Base-by-base conservation (phyloP, 257 asterid species). In the Nicotiana noctiflora region DNA sequence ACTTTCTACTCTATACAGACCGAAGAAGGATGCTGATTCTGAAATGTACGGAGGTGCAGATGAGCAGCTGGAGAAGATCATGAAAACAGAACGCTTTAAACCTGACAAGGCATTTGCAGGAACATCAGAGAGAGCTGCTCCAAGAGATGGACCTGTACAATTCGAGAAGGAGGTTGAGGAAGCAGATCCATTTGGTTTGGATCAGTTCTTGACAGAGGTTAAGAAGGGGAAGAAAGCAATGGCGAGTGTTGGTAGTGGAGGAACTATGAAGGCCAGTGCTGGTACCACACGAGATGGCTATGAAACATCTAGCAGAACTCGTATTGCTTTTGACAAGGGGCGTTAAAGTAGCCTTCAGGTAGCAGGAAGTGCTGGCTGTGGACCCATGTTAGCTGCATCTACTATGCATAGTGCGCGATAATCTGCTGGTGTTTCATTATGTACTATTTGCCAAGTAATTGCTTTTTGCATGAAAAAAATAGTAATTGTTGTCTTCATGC, bases 131-230 rank as follows among this genome's bases (percentile, higher is more conserved):
- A 89, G 87, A 63, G 27, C 89, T 15, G 97, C 89, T 3, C 96
- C 93, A 3, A 85, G 95, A 80, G 94, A 91, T 21, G 82, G 92
- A 66, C 98, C 97, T 21, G 90, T 92, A 8, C 49, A 40, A 8
- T 40, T 40, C 49, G 49, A 40, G 49, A 2, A 40, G 49, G 94
- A 94, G 88, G 93, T 92, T 65, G 96, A 93, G 82, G 95, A 94
- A 83, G 97, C 90, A 84, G 98, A 94, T 91, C 97, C 97, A 10
- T 94, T 92, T 27, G 96, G 98, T 81, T 84, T 94, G 85, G 95
- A 93, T 81, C 95, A 90, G 59, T 90, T 90, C 86, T 87, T 90
- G 88, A 90, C 93, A 0, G 94, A 90, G 87, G 94, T 92, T 12
- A 93, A 93, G 83, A 90, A 92, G 49, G 49, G 49, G 12, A 40